Base-by-base conservation (phyloP, 2,329 filamentous ascomycete genomes). In the Penicillium frequentans region DNA sequence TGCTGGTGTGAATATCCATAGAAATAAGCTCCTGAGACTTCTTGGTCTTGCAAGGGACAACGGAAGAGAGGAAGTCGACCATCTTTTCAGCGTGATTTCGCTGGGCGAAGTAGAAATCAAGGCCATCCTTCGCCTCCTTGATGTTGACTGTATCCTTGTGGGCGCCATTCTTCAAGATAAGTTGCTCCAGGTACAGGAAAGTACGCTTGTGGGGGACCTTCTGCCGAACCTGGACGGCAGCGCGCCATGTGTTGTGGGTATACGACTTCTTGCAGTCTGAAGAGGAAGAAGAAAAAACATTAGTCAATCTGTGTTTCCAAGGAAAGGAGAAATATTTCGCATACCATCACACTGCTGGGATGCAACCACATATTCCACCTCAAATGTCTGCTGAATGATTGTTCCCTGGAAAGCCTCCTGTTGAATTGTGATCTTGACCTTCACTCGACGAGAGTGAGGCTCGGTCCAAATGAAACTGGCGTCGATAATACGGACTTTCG, bases 401-500 rank as follows among this genome's bases (percentile, higher is more conserved):
- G 85, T 86, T 37, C 84, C 85, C 67, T 87, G 80, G 67, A 83
- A 84, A 43, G 84, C 84, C 72, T 88, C 84, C 64, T 86, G 83
- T 71, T 98, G 95, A 48, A 98, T 88, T 1, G 95, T 98, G 75
- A 99, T 88, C 81, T 97, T 97, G 74, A 98, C 88, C 78, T 93
- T 96, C 63, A 98, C 84, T 73, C 95, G 84, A 70, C 91, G 84
- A 68, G 93, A 97, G 79, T 99, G 95, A 11, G 95, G 93, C 76
- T 99, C 95, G 1, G 95, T 99, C 95, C 95, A 99, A 71, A 98
- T 90, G 73, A 98, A 99, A 68, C 87, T 90, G 47, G 95, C 95
- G 73, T 99, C 95, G 69, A 97, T 93, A 69, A 99, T 95, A 60
- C 95, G 85, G 65, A 96, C 90, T 79, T 95, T 96, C 73, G 88